These are phyloP conservation scores for Magnolia sinica DNA, from an alignment of 164 flowering plant genomes.

Conservation along the genomic window DNA sequence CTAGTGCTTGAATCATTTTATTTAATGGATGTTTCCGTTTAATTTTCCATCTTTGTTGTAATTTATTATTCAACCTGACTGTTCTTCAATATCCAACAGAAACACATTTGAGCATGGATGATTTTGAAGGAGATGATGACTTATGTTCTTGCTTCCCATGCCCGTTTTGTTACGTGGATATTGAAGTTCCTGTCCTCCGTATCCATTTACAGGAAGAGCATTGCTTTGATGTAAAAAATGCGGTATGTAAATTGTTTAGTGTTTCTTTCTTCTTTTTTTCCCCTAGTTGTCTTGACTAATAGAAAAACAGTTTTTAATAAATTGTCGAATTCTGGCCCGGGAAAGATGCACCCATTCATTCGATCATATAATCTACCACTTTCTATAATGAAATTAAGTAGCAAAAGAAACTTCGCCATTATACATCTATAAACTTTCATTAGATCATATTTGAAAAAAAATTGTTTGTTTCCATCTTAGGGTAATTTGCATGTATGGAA, in stretches of 20 bases:
- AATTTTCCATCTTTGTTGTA: neutral
- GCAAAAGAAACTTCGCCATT: neutral
- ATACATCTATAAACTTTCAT: neutral
- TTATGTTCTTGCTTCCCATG: conserved; percentile 58
- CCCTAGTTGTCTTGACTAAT: neutral
- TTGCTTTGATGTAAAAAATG: conserved; percentile 72
- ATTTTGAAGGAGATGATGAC: conserved; percentile 64
- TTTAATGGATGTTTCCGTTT: no score
- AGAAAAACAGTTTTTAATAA: neutral
- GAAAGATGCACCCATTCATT: neutral
- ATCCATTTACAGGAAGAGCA: conserved; percentile 81
- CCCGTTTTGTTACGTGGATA: conserved; percentile 85
- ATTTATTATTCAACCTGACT: neutral
- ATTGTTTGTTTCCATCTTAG: no score
- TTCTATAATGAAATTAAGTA: neutral
- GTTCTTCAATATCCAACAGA: conserved; percentile 30
- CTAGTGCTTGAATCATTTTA: neutral
- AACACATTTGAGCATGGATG: conserved; percentile 31
- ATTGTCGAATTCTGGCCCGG: neutral
- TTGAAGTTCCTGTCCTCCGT: conserved; percentile 53
- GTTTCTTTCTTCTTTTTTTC: neutral
- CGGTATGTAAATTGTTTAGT: conserved; percentile 36
- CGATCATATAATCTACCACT: neutral
- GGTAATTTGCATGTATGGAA: no score
- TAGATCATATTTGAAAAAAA: neutral